Conservation (phyloP, 306 rosid genomes). For the Cucurbita maxima region DNA sequence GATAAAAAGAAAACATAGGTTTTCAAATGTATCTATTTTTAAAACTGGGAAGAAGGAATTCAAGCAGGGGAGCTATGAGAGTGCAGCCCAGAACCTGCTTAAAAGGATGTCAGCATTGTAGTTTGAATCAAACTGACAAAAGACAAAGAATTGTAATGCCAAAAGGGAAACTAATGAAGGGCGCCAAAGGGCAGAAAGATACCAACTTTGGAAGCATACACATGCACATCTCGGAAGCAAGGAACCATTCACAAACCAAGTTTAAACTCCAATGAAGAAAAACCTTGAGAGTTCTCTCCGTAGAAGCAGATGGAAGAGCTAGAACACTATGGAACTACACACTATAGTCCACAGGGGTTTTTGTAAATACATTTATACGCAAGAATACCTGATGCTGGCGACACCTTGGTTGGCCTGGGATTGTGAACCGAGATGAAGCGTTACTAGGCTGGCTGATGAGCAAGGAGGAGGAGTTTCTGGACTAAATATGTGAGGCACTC, state of each 20-base stretch:
- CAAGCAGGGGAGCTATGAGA: not conserved
- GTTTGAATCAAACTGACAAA: not conserved
- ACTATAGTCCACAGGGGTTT: conserved; percentile 20
- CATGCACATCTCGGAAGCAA: not conserved
- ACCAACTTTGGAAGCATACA: not conserved
- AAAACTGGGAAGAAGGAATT: not conserved
- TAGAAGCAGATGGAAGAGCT: conserved; percentile 1
- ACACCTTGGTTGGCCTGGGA: conserved; percentile 5
- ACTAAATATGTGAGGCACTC: conserved; percentile 59
- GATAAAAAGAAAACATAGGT: too few relatives aligned
- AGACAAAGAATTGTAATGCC: not conserved
- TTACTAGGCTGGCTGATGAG: conserved; percentile 5
- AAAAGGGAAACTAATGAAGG: not conserved
- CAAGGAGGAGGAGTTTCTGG: not conserved
- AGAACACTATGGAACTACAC: conserved; percentile 17
- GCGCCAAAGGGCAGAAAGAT: not conserved
- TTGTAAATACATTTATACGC: conserved; percentile 16
- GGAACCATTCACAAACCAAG: conserved; percentile 16
- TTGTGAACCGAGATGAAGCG: conserved; percentile 1
- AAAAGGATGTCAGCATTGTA: not conserved
- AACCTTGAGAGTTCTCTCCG: conserved; percentile 7
- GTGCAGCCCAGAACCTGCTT: not conserved
- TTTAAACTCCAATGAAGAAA: conserved; percentile 19
- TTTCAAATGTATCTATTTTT: too few relatives aligned
- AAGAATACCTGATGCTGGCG: conserved; percentile 11